Base-by-base conservation (phyloP, 352 stramenopile genomes). In the Phytophthora fragariae region DNA sequence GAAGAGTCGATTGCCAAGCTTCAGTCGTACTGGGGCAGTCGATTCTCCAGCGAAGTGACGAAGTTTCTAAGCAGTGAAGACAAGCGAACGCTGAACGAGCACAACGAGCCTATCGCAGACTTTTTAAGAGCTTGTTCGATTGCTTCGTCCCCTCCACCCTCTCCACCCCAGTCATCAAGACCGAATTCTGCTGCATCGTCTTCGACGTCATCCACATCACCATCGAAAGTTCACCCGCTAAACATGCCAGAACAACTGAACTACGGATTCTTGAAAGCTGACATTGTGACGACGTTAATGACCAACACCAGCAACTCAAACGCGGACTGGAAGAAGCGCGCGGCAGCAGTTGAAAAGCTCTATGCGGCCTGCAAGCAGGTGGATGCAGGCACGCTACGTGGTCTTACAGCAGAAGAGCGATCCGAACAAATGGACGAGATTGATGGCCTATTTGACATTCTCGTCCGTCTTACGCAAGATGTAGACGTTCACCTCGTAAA, bases 1-100 rank as follows among this genome's bases (percentile, higher is more conserved):
- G 86, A 95, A 62, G 86, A 92, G 75, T 64, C 73, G 6, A 75
- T 93, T 27, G 86, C 79, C 12, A 93, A 91, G 68, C 73, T 93
- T 5, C 74, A 92, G 59, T 53, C 84, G 41, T 85, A 89, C 50
- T 93, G 84, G 81, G 82, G 77, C 0, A 62, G 61, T 33, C 50
- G 62, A 0, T 86, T 91, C 29, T 57, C 57, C 17, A 73, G 65
- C 12, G 76, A 91, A 1, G 70, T 85, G 21, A 84, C 82, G 76
- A 60, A 80, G 62, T 89, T 83, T 59, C 65, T 94, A n/a, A 92
- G 84, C 55, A 73, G 50, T n/a, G 81, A 92, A 64, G 88, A 94
- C 62, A 86, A 86, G 29, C 65, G 55, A 10, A 92, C 84, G 7
- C 62, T 95, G 8, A 31, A 68, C 10, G 55, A 79, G n/a, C 86